These are phyloP conservation scores for Aeschynomene evenia DNA, from an alignment of 306 rosid species.

Conservation along the genomic window DNA sequence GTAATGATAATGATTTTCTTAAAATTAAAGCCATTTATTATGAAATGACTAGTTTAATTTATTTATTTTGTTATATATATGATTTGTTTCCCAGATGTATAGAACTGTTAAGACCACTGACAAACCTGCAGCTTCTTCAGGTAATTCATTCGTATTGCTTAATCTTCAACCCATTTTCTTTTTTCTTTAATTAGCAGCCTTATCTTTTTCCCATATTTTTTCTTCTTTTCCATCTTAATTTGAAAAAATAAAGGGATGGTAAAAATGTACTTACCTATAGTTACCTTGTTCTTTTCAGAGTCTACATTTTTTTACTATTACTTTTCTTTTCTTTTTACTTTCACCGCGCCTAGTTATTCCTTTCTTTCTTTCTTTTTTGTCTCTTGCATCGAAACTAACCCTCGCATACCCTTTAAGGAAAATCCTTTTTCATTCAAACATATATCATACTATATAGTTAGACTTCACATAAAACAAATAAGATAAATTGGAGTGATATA, in stretches of 20 bases:
- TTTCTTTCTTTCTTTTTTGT: slow-evolving; percentile 3
- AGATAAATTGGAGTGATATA: no score
- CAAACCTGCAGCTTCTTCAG: slow-evolving; percentile 93
- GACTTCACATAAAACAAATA: neutral
- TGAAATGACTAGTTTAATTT: no score
- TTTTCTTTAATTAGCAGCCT: slow-evolving; percentile 31
- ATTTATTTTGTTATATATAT: neutral
- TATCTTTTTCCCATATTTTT: slow-evolving; percentile 22
- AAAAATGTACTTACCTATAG: slow-evolving; percentile 4
- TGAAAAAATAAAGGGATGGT: neutral
- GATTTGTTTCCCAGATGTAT: slow-evolving; percentile 69
- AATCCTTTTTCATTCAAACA: neutral
- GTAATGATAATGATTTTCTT: neutral
- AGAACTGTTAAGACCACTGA: slow-evolving; percentile 94
- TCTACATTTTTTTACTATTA: slow-evolving; percentile 23
- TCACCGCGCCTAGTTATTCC: neutral
- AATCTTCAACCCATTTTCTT: slow-evolving; percentile 22
- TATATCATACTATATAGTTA: neutral
- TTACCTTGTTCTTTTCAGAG: slow-evolving; percentile 14
- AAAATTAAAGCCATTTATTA: neutral
- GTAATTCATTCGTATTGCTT: slow-evolving; percentile 84
- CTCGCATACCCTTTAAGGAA: neutral
- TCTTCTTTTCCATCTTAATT: neutral
- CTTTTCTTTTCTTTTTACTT: neutral
- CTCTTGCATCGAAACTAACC: neutral